phyloP scores from a whole-genome alignment of 148 eudicot species.

The Arbutus unedo region DNA sequence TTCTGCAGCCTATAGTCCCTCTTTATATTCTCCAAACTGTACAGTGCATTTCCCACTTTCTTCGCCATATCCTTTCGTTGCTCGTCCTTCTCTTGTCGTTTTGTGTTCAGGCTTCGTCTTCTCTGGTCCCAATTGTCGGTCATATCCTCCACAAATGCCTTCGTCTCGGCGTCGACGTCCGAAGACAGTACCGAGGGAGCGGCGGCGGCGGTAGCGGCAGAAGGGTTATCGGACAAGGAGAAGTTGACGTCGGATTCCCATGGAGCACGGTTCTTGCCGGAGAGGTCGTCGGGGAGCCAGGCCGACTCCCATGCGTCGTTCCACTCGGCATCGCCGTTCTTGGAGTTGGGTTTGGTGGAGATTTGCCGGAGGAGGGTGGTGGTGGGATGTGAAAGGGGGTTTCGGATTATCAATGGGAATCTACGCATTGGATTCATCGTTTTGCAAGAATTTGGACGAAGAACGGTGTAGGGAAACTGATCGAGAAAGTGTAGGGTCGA shows the following conservation, averaged over 20 bases:
- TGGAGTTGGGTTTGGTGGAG: conserved; percentile 28
- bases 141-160: conserved; percentile 90
- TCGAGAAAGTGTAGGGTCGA: no score
- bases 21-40: conserved; percentile 68
- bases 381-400: conserved; percentile 9
- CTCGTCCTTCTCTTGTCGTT: neutral
- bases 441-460: neutral
- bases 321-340: conserved; percentile 49
- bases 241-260: conserved; percentile 67
- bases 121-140: conserved; percentile 86
- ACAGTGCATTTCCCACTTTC: conserved; percentile 31
- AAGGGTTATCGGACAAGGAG: conserved; percentile 24
- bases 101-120: conserved; percentile 18
- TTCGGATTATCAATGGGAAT: conserved; percentile 9
- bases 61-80: neutral
- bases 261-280: conserved; percentile 46
- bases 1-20: conserved; percentile 85
- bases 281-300: conserved; percentile 73
- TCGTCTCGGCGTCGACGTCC: conserved; percentile 62
- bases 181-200: conserved; percentile 4
- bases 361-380: conserved; percentile 15
- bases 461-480: neutral
- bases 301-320: conserved; percentile 82
- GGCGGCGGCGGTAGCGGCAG: neutral
- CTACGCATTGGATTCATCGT: conserved; percentile 16